Evolutionary conservation across 2,329 filamentous ascomycete genomes (phyloP).

Genomic region (Verruconis gallopava): DNA sequence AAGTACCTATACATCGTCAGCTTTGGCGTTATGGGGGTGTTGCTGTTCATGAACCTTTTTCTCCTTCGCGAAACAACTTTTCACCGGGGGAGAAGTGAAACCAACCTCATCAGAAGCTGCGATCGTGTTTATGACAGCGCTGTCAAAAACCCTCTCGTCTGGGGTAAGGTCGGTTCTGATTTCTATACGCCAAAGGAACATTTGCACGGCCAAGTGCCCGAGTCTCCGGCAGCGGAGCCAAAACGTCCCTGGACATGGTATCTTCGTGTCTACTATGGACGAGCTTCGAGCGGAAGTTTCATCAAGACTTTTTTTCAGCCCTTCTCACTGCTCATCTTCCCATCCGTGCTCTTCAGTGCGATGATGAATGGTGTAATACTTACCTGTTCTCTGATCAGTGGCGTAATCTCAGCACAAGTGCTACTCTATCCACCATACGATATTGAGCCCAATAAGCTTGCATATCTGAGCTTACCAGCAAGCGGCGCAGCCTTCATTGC

Average conservation of each 20-base stretch:
- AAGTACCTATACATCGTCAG: slow-evolving; percentile 26
- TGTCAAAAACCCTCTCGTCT: background rate
- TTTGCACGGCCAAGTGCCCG: background rate
- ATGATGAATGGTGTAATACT: slow-evolving; percentile 31
- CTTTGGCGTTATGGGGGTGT: slow-evolving; percentile 29
- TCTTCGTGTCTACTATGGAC: slow-evolving; percentile 2
- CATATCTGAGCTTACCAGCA: slow-evolving; percentile 38
- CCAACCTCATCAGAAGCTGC: background rate
- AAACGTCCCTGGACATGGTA: background rate
- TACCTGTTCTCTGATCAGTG: slow-evolving; percentile 32
- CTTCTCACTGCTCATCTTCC: slow-evolving; percentile 25
- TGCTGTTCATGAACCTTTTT: slow-evolving; percentile 31
- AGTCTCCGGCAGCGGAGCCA: background rate
- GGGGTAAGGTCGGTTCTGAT: too few relatives aligned
- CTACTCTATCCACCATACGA: slow-evolving; percentile 26
- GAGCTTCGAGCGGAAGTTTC: slow-evolving; percentile 3
- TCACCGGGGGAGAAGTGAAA: background rate
- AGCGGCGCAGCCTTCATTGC: slow-evolving; percentile 36
- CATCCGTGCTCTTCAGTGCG: slow-evolving; percentile 25
- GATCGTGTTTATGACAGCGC: background rate
- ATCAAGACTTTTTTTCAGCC: slow-evolving; percentile 14
- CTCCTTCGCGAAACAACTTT: slow-evolving; percentile 33
- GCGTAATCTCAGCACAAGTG: slow-evolving; percentile 33
- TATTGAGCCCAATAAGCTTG: slow-evolving; percentile 36
- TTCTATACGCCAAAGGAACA: slow-evolving; percentile 1